phyloP scores from a whole-genome alignment of 2,329 filamentous ascomycete species.

The Cytospora piceae region DNA sequence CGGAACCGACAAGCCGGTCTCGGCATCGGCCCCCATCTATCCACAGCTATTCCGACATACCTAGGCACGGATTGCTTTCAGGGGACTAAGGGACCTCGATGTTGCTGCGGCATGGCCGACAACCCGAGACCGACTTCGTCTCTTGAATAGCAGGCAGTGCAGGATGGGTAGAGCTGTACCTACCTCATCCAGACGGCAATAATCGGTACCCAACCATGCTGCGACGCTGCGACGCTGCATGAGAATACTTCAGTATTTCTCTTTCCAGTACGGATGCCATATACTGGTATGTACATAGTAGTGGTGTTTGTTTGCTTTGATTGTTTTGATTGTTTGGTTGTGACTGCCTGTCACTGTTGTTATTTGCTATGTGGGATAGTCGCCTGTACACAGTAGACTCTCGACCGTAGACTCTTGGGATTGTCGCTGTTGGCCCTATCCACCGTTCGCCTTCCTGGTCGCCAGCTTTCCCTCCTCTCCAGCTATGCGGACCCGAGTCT shows the following conservation, averaged over 20 bases:
- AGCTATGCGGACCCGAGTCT: neutral
- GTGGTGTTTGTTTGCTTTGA: neutral
- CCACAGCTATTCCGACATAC: neutral
- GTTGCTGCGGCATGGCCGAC: neutral
- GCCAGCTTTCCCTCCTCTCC: neutral
- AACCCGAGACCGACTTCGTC: neutral
- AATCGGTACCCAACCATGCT: no score
- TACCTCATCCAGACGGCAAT: neutral
- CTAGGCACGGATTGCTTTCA: neutral
- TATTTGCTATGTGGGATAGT: constrained; percentile 3
- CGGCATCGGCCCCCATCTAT: neutral
- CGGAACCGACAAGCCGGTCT: neutral
- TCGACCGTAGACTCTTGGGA: neutral
- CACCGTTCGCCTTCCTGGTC: neutral
- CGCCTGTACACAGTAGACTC: constrained; percentile 2
- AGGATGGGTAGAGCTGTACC: no score
- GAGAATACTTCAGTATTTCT: no score
- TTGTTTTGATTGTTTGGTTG: neutral
- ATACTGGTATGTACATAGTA: neutral
- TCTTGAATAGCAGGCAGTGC: neutral
- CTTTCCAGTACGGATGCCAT: neutral
- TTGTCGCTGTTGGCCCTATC: neutral
- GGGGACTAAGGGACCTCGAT: neutral
- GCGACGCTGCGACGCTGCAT: no score
- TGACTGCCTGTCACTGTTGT: neutral